Percentiles rank a stretch among this genome's conserved stretches.
Conservation (phyloP, 257 asterid genomes). For the Ilex asprella region DNA sequence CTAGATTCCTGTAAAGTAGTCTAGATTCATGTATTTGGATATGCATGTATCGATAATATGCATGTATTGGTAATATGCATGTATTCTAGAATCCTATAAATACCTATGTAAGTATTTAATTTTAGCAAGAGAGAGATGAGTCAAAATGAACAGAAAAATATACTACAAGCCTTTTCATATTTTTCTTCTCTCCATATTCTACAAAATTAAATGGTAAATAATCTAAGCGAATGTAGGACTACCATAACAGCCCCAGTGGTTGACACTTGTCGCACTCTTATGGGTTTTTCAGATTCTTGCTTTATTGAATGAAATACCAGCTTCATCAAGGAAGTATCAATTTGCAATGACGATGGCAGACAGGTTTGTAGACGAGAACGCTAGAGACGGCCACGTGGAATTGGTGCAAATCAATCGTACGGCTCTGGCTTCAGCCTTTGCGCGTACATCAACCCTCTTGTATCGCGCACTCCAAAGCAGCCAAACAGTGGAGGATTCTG, state of each 20-base stretch:
- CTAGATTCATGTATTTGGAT: too few species aligned
- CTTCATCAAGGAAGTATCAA: constrained; percentile 31
- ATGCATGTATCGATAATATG: too few species aligned
- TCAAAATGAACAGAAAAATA: too few species aligned
- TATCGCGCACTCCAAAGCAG: constrained; percentile 12
- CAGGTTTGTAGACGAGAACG: constrained; percentile 24
- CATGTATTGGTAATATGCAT: too few species aligned
- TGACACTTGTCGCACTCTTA: not conserved
- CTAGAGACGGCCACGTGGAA: constrained; percentile 24
- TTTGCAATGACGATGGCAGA: constrained; percentile 32
- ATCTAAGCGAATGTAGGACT: not conserved
- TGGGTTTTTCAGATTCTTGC: constrained; percentile 16
- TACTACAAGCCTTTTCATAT: too few species aligned
- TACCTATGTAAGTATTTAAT: too few species aligned
- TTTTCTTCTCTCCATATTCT: too few species aligned
- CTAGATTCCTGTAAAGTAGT: too few species aligned
- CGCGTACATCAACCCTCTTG: constrained; percentile 19
- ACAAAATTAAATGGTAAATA: too few species aligned
- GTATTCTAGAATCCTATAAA: too few species aligned
- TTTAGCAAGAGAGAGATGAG: too few species aligned
- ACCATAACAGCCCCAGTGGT: not conserved
- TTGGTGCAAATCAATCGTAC: constrained; percentile 19
- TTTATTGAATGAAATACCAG: constrained; percentile 23
- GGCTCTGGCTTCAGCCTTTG: constrained; percentile 24
- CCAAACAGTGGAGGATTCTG: constrained; percentile 1